Base-by-base conservation (phyloP, 352 stramenopile genomes). In the Phytopythium aichiense region DNA sequence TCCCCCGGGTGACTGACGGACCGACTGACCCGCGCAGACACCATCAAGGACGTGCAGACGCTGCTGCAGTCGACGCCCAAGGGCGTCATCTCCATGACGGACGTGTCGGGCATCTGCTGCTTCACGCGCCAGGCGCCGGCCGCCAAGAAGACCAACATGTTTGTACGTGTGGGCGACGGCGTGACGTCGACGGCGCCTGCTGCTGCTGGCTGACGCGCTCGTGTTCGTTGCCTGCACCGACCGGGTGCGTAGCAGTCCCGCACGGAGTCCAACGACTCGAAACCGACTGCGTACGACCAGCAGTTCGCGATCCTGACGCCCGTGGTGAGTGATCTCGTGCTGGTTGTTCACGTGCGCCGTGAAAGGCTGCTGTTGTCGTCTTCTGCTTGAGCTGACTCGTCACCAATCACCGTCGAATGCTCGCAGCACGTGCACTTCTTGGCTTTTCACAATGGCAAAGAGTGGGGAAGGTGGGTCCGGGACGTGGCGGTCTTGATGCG, bases 231-330 rank as follows among this genome's bases (percentile, higher is more conserved):
- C 28, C 3, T 31, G 28, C 3, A 31, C 28, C 28, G 28, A 31
- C 48, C 25, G 48, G 25, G n/a, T 23, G 16, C 37, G 18, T 37
- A 54, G 46, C 63, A 88, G 83, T 88, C 77, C 37, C 77, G 79
- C 11, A 77, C 72, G 30, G 83, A 92, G 35, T 68, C 70, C 0
- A 76, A 77, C 54, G 81, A 92, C 42, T 76, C 63, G 33, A 71
- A 66, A n/a, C 68, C 75, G 6, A 77, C 84, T 16, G 67, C 59
- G 9, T 79, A 84, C 33, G 84, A 93, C 61, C 84, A 93, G 60
- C 87, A 89, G 58, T 93, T 93, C 55, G 84, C 80, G 7, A 71
- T 93, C 2, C 31, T 93, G 22, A 92, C 84, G 22, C 80, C 84
- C 11, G 58, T 88, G 52, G 84, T 93, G 68, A 25, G 74, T 49